Percentiles rank a stretch among this genome's conserved stretches.
Conservation (phyloP, 2,329 filamentous ascomycete genomes). For the Fusarium agapanthi region DNA sequence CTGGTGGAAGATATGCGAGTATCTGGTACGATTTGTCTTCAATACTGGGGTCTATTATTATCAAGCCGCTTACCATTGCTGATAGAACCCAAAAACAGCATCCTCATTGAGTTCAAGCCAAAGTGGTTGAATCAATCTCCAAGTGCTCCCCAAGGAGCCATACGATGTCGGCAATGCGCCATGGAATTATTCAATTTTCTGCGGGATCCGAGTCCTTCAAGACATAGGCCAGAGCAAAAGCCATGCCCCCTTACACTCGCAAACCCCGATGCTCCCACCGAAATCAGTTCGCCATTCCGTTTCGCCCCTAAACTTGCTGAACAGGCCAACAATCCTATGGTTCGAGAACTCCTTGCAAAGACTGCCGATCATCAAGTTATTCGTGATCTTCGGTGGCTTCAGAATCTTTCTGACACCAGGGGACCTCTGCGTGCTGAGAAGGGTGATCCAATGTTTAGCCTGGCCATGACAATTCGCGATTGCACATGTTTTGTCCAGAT, state of each 20-base stretch:
- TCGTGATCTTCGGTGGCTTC: conserved; percentile 47
- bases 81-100: conserved; percentile 43
- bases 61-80: not conserved
- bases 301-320: conserved; percentile 47
- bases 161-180: conserved; percentile 80
- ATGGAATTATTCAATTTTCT: conserved; percentile 51
- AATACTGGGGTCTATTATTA: not conserved
- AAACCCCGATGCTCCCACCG: conserved; percentile 56
- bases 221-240: conserved; percentile 49
- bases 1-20: conserved; percentile 76
- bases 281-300: conserved; percentile 54
- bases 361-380: conserved; percentile 49
- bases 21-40: conserved; percentile 36
- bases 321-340: conserved; percentile 17
- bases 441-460: conserved; percentile 60
- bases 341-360: conserved; percentile 37
- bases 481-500: conserved; percentile 79
- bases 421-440: conserved; percentile 55
- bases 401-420: conserved; percentile 54
- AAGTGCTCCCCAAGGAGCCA: conserved; percentile 69
- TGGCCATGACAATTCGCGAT: conserved; percentile 84
- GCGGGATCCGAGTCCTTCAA: conserved; percentile 46
- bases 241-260: conserved; percentile 75
- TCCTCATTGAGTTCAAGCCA: conserved; percentile 79
- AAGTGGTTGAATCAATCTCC: conserved; percentile 86